These are phyloP conservation scores for Lipomyces japonicus DNA, from an alignment of 805 yeast genomes.

Conservation along the genomic window DNA sequence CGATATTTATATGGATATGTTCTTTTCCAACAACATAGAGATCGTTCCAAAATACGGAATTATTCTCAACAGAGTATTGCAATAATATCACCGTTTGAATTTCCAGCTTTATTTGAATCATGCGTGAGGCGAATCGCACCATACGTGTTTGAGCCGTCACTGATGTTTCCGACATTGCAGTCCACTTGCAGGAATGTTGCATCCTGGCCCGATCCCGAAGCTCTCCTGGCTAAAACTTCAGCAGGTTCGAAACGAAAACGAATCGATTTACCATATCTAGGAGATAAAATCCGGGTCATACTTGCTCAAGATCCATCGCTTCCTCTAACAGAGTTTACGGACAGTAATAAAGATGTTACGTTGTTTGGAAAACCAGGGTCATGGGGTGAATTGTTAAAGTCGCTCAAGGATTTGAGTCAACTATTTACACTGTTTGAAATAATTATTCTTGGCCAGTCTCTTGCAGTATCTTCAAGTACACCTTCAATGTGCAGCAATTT, in stretches of 20 bases:
- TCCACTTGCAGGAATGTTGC: constrained; percentile 25
- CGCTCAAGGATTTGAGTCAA: constrained; percentile 12
- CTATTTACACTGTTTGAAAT: constrained; percentile 15
- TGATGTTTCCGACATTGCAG: constrained; percentile 14
- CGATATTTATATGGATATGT: constrained; percentile 20
- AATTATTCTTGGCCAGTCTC: constrained; percentile 16
- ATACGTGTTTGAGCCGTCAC: constrained; percentile 4
- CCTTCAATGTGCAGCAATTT: constrained; percentile 22
- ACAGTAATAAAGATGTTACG: constrained; percentile 3
- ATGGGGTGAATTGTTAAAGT: constrained; percentile 18
- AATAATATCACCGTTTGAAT: constrained; percentile 20
- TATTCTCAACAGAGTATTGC: constrained; percentile 18
- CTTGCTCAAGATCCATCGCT: constrained; percentile 12
- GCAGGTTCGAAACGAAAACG: constrained; percentile 7
- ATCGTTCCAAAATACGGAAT: constrained; percentile 12
- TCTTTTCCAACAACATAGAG: constrained; percentile 21
- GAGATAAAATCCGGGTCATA: constrained; percentile 15
- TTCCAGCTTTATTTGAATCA: constrained; percentile 20
- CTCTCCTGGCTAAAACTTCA: constrained; percentile 2
- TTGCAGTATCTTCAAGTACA: constrained; percentile 17
- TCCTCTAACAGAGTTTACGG: constrained; percentile 16
- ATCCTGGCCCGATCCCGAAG: constrained; percentile 24
- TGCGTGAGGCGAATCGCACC: constrained; percentile 17
- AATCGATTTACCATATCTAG: constrained; percentile 22
- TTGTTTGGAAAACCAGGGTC: constrained; percentile 16